phyloP scores from a whole-genome alignment of 495 filamentous ascomycete genomes.

The Neurospora tetraspora region DNA sequence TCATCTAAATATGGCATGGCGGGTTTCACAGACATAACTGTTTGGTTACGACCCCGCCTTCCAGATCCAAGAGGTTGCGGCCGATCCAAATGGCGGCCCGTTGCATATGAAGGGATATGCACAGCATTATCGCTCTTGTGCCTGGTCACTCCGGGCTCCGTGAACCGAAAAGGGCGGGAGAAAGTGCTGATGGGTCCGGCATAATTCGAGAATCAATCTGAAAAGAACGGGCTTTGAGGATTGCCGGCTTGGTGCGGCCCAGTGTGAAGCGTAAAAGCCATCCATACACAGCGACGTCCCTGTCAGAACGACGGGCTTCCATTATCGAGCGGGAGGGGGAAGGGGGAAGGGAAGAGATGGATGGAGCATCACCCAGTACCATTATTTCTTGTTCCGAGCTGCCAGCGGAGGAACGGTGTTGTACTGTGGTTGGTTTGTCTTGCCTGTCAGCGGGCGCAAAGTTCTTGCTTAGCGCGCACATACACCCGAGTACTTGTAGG shows the following conservation, averaged over 20 bases:
- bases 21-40: not conserved
- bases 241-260: not conserved
- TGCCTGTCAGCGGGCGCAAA: not conserved
- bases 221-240: not conserved
- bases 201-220: not conserved
- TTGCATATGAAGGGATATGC: not conserved
- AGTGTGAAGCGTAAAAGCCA: not conserved
- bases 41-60: constrained; percentile 9
- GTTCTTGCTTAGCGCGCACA: not conserved
- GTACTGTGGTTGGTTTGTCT: constrained; percentile 2
- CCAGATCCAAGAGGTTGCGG: not conserved
- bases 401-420: constrained; percentile 1
- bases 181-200: not conserved
- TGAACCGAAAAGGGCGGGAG: not conserved
- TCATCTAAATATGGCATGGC: constrained; percentile 13
- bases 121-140: not conserved
- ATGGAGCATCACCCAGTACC: constrained; percentile 12
- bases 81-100: not conserved
- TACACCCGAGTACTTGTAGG: constrained; percentile 2
- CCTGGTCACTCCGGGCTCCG: not conserved
- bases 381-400: constrained; percentile 4
- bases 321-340: not conserved
- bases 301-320: constrained; percentile 7
- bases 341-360: not conserved
- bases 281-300: not conserved